Percentiles rank a stretch among this genome's conserved stretches.
Evolutionary conservation across 2,329 filamentous ascomycete genomes (phyloP).

Genomic region (Gnomoniopsis sp.): DNA sequence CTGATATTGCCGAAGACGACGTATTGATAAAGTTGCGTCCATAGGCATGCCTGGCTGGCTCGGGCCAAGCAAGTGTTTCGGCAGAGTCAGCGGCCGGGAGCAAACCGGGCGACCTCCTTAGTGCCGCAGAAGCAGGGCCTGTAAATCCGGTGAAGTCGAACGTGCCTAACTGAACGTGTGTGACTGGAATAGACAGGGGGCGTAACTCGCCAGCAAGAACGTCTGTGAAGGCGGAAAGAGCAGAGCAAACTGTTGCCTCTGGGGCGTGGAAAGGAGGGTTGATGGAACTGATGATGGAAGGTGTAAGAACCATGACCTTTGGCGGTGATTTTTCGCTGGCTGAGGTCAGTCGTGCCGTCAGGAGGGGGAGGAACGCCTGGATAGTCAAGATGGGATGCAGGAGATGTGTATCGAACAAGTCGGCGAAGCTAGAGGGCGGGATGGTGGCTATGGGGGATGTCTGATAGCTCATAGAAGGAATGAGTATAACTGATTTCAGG

Average conservation of each 20-base stretch:
- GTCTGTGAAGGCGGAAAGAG: constrained; percentile 80
- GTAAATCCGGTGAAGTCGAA: constrained; percentile 77
- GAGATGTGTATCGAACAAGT: constrained; percentile 88
- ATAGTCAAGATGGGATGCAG: constrained; percentile 85
- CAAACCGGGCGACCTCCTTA: constrained; percentile 31
- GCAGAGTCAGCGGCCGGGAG: constrained; percentile 44
- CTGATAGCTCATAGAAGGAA: constrained; percentile 77
- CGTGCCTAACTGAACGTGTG: constrained; percentile 85
- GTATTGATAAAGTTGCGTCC: constrained; percentile 59
- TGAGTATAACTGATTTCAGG: constrained; percentile 76
- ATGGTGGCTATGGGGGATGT: constrained; percentile 83
- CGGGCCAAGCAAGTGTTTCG: constrained; percentile 63
- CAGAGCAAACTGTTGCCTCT: constrained; percentile 81
- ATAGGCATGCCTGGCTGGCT: constrained; percentile 57
- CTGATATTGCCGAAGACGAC: constrained; percentile 51
- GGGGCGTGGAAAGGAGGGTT: constrained; percentile 78
- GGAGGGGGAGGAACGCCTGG: constrained; percentile 81
- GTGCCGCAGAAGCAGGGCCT: constrained; percentile 47
- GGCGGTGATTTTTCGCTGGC: constrained; percentile 50
- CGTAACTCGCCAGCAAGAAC: constrained; percentile 77
- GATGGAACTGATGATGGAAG: constrained; percentile 75
- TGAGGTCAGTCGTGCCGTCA: constrained; percentile 59
- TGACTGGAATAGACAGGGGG: constrained; percentile 72
- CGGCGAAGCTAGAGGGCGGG: constrained; percentile 77
- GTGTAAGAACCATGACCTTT: constrained; percentile 74